These are phyloP conservation scores for Tricholoma terreum DNA, from an alignment of 768 basidiomycete species.

Conservation along the genomic window DNA sequence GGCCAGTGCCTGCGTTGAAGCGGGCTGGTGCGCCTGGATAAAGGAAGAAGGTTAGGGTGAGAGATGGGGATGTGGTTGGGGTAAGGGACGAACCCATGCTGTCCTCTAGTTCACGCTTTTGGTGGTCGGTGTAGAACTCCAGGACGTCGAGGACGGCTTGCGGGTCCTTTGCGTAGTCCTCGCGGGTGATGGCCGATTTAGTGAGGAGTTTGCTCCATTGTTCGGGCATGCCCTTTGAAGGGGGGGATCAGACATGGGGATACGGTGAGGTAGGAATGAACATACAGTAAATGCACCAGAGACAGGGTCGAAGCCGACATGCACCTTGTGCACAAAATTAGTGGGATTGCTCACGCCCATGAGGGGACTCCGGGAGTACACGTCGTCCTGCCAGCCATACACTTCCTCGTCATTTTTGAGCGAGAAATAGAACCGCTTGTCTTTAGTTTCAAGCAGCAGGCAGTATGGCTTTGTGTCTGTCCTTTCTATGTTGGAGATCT, in stretches of 20 bases:
- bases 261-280: constrained; percentile 7
- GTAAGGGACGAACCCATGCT: constrained; percentile 26
- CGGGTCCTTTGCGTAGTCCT: constrained; percentile 95
- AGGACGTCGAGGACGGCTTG: constrained; percentile 97
- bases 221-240: constrained; percentile 82
- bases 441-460: constrained; percentile 79
- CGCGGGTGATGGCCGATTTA: constrained; percentile 94
- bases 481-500: constrained; percentile 85
- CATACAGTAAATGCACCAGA: constrained; percentile 92
- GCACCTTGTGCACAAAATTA: constrained; percentile 98
- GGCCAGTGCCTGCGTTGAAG: constrained; percentile 89
- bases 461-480: constrained; percentile 96
- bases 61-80: constrained; percentile 21
- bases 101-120: constrained; percentile 87
- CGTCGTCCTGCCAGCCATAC: constrained; percentile 98
- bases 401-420: constrained; percentile 94
- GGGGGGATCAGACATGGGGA: background rate
- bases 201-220: constrained; percentile 98
- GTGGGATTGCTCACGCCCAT: constrained; percentile 95
- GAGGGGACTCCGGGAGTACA: constrained; percentile 87
- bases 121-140: constrained; percentile 97
- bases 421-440: constrained; percentile 76
- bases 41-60: constrained; percentile 10
- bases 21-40: constrained; percentile 60
- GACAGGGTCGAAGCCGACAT: constrained; percentile 94